Base-by-base conservation (phyloP, 2,329 filamentous ascomycete genomes). In the Ilyonectria mors-panacis region DNA sequence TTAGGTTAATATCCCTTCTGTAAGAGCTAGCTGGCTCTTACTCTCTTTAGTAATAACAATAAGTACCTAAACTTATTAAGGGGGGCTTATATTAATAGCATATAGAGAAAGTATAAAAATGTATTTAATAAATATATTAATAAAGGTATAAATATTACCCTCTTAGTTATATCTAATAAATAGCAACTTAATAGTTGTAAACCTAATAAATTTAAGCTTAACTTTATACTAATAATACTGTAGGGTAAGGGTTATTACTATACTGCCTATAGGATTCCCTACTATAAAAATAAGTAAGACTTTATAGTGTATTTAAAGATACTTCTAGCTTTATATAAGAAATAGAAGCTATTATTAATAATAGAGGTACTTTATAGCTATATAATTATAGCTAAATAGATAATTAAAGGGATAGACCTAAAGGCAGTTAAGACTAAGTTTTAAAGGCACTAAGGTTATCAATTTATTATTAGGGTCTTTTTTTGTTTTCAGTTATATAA, bases 301-400 rank as follows among this genome's bases (percentile, higher is more conserved):
- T 57, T 57, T 19, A 57, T 57, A 5, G 13, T 45, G 17, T 44
- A 26, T 57, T 57, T 15, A 44, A 57, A 57, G 33, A 23, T 21
- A 21, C 54, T 57, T 19, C 54, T 57, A n/a, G 19, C 54, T 37
- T 55, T 9, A 10, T 3, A 55, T 55, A 57, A 57, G 37, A 15
- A 44, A 26, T 57, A 15, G 37, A 23, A 13, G 35, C 35, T 28
- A 15, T 28, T 10, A 13, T 28, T 4, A 6, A 28, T 10, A 13
- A 57, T 57, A 10, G 5, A 57, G 12, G 23, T 57, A 26, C 54
- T n/a, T n/a, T n/a, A n/a, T n/a, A n/a, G n/a, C n/a, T n/a, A n/a
- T n/a, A n/a, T n/a, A n/a, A n/a, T n/a, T 57, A 57, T 44, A 6
- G 35, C 35, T 44, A 19, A 37, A n/a, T 4, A 57, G 37, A 21